These are phyloP conservation scores for Antitrichia curtipendula DNA, from an alignment of 225 moss, liverwort and hornwort species.

Conservation along the genomic window DNA sequence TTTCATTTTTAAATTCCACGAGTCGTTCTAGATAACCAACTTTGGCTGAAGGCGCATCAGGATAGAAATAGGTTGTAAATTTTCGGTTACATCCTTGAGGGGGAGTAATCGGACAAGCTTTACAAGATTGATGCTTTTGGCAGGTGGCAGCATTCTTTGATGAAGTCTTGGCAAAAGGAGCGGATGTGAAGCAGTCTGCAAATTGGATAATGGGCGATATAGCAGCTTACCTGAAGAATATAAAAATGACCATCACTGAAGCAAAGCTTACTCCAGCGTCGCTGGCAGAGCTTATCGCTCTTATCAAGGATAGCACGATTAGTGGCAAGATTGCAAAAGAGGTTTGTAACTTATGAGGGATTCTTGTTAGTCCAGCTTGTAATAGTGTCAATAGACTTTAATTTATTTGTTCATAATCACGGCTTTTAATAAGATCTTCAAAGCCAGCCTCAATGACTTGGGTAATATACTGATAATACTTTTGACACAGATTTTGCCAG, in stretches of 20 bases:
- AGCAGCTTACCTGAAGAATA: constrained; percentile 74
- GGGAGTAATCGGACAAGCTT: not conserved
- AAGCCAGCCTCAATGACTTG: not conserved
- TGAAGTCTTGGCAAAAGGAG: constrained; percentile 66
- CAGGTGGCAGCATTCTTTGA: constrained; percentile 95
- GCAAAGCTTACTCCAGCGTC: constrained; percentile 63
- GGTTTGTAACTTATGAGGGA: constrained; percentile 8
- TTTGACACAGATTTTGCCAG: constrained; percentile 32
- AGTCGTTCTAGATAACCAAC: not conserved
- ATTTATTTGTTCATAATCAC: not conserved
- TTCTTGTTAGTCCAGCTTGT: not conserved
- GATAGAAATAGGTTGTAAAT: not conserved
- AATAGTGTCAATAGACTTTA: not conserved
- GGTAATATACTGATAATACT: not conserved
- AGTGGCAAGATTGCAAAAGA: constrained; percentile 99
- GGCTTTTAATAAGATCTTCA: not conserved
- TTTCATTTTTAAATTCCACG: not conserved
- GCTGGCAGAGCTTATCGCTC: constrained; percentile 66
- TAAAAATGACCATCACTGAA: constrained; percentile 57
- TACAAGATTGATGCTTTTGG: not conserved
- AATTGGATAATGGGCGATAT: constrained; percentile 99
- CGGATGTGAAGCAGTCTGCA: constrained; percentile 82
- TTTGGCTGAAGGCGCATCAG: not conserved
- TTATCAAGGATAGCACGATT: constrained; percentile 86
- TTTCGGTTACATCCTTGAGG: not conserved